Evolutionary conservation across 2,329 filamentous ascomycete genomes (phyloP), one percentile per base, ranked within the genome.

Genomic region (Akanthomyces lecanii): DNA sequence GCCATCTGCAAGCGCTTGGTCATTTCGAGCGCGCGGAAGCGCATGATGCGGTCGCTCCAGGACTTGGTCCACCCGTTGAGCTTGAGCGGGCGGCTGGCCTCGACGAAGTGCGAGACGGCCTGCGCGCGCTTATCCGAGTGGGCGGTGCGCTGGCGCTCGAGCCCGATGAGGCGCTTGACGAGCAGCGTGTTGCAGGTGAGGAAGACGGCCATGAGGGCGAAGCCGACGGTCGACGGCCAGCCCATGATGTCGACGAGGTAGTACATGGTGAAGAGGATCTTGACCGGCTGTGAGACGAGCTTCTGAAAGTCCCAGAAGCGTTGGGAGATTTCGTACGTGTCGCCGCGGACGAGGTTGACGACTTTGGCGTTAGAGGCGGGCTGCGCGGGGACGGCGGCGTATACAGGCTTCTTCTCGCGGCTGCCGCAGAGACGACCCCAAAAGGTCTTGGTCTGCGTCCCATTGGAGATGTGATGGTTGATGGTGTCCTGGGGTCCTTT

Each of bases 321-420:
- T 70, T 94, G 91, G 3, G 91, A 85, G 45, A 94, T 85, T 71
- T 93, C 89, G 70, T 94, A 95, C 0, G 89, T 90, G 72, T 95
- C 91, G 64, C 84, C 87, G 55, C 91, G 87, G 80, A 96, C 90
- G 2, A 97, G 76, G 69, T 96, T 97, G 65, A 97, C 83, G 58
- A 97, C 95, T 71, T 96, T 96, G 8, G 92, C 92, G 76, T 93
- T 94, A 0, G 90, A 92, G 0, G 92, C 91, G 2, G 89, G 84
- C 62, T 70, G 71, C 47, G 72, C 75, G 4, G 72, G 76, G 77
- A 75, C 78, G 40, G 57, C 30, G 3, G 48, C 50, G 1, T n/a
- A 10, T 1, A 55, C 10, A 4, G 52, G 3, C 36, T 60, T 69
- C 11, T 62, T 57, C 47, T 69, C 70, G 4, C 66, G 67, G 16